Percentiles rank a stretch among this genome's conserved stretches.
These are phyloP conservation scores for Vavraia culicis DNA, from an alignment of 371 early-diverging fungal species.

Conservation along the genomic window DNA sequence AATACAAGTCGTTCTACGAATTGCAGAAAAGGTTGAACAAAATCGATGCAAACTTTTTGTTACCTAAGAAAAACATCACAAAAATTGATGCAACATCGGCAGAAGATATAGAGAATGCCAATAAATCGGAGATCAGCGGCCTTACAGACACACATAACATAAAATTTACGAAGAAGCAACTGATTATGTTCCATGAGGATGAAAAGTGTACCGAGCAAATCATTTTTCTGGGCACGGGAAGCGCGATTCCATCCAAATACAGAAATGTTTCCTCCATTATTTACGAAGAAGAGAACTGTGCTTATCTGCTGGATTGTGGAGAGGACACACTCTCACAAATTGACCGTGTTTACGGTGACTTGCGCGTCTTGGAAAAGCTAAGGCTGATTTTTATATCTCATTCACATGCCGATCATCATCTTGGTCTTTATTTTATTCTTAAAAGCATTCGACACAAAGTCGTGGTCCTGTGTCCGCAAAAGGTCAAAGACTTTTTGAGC, in stretches of 20 bases:
- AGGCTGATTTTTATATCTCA: slow-evolving; percentile 71
- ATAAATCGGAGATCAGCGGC: no score
- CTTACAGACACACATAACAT: no score
- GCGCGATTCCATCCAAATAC: slow-evolving; percentile 73
- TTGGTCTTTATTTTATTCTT: slow-evolving; percentile 50
- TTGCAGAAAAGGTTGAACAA: no score
- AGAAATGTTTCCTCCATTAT: slow-evolving; percentile 59
- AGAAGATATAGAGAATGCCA: no score
- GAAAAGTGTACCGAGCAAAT: no score
- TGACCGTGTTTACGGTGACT: slow-evolving; percentile 52
- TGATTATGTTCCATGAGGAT: no score
- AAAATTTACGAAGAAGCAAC: no score
- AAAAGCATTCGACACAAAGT: slow-evolving; percentile 20
- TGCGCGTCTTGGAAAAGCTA: slow-evolving; percentile 40
- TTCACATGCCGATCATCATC: slow-evolving; percentile 90
- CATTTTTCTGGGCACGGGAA: slow-evolving; percentile 64
- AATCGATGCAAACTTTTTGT: no score
- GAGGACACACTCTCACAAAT: slow-evolving; percentile 85
- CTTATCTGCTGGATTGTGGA: slow-evolving; percentile 66
- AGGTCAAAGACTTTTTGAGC: slow-evolving; percentile 19
- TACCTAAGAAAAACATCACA: no score
- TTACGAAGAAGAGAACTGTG: background rate
- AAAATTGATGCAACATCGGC: no score
- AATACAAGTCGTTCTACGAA: no score
- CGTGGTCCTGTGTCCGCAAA: slow-evolving; percentile 18